Conservation (phyloP, 495 filamentous ascomycete genomes). For the Penicillium cinerascens region DNA sequence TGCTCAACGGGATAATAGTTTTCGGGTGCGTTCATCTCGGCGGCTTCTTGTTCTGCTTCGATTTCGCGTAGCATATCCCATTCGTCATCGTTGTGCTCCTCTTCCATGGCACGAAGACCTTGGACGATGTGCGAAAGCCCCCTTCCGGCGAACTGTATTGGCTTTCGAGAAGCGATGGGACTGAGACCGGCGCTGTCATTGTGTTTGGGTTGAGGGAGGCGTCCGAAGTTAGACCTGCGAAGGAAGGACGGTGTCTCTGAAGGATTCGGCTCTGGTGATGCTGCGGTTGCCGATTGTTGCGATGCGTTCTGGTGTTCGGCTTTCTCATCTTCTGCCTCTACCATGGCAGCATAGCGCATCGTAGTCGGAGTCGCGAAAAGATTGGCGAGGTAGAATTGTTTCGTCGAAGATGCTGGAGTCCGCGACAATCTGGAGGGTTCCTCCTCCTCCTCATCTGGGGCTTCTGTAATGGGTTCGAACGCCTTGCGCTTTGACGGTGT, state of each 20-base stretch:
- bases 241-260: slow-evolving; percentile 72
- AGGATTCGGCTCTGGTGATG: slow-evolving; percentile 12
- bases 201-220: slow-evolving; percentile 17
- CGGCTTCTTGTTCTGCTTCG: slow-evolving; percentile 52
- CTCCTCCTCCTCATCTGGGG: slow-evolving; percentile 31
- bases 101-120: slow-evolving; percentile 72
- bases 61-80: slow-evolving; percentile 78
- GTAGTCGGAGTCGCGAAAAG: slow-evolving; percentile 63
- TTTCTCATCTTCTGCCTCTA: slow-evolving; percentile 26
- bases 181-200: slow-evolving; percentile 25
- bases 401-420: slow-evolving; percentile 62
- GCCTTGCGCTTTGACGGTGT: slow-evolving; percentile 39
- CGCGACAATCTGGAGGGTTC: slow-evolving; percentile 39
- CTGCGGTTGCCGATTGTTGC: slow-evolving; percentile 10
- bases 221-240: slow-evolving; percentile 48
- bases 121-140: slow-evolving; percentile 78
- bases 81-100: slow-evolving; percentile 73
- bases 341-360: slow-evolving; percentile 43
- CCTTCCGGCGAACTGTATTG: slow-evolving; percentile 62
- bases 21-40: slow-evolving; percentile 55
- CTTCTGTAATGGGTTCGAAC: slow-evolving; percentile 31
- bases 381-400: slow-evolving; percentile 56
- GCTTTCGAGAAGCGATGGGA: slow-evolving; percentile 52
- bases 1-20: slow-evolving; percentile 56
- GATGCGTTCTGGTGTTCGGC: slow-evolving; percentile 21